Evolutionary conservation across 1,284 basidiomycete species (phyloP).

Genomic region (Ustilago tritici): DNA sequence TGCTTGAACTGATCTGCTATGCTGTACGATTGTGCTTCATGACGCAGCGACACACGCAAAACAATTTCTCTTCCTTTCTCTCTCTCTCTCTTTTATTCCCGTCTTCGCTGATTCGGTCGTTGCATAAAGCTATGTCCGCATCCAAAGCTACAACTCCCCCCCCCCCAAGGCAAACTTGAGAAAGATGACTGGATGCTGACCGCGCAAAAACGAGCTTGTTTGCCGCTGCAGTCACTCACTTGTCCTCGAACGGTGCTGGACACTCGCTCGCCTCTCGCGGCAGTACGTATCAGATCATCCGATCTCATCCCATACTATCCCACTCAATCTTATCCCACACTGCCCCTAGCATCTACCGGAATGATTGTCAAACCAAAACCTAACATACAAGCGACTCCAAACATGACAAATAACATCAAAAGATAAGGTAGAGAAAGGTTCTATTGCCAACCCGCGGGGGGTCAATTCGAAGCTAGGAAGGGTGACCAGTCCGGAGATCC

Average conservation of each 20-base stretch:
- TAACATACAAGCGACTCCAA: not conserved
- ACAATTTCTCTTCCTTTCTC: not conserved
- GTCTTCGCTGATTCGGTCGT: not conserved
- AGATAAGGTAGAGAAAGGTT: not conserved
- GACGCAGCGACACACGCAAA: slow-evolving; percentile 6
- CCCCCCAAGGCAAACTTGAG: slow-evolving; percentile 6
- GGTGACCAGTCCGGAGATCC: slow-evolving; percentile 35
- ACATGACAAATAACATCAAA: not conserved
- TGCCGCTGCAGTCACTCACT: not conserved
- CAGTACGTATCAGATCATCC: not conserved
- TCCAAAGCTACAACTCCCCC: not conserved
- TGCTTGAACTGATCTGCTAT: not conserved
- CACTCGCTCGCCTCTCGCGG: not conserved
- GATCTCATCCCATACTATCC: not conserved
- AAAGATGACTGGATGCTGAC: slow-evolving; percentile 16
- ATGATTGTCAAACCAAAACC: not conserved
- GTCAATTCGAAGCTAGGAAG: not conserved
- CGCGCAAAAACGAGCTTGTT: slow-evolving; percentile 2
- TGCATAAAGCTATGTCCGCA: not conserved
- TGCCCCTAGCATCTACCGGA: not conserved
- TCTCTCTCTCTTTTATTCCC: not conserved
- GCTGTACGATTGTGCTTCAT: slow-evolving; percentile 7
- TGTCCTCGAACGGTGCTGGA: too few relatives aligned
- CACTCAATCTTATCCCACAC: slow-evolving; percentile 1
- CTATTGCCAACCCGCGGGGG: not conserved